Base-by-base conservation (phyloP, 257 asterid genomes). In the Forsythia suspensa region DNA sequence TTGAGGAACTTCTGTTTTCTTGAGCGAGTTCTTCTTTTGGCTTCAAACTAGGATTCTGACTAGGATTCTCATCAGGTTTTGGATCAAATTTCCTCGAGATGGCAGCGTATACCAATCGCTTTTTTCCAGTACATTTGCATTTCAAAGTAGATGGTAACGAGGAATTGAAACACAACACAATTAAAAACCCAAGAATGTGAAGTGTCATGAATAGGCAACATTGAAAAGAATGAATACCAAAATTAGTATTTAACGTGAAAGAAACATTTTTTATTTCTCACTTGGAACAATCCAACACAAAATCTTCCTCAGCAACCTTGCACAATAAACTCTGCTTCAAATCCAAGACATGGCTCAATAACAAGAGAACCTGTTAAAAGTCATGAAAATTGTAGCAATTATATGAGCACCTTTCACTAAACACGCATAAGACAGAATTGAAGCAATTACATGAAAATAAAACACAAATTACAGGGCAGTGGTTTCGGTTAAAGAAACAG, bases 51-150 rank as follows among this genome's bases (percentile, higher is more conserved):
- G 84, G 76, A 75, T 68, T 82, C 15, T 52, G 68, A 48, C 76
- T 74, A 39, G 85, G 79, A 71, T 81, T 81, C 15, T 48, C 16
- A 6, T 87, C 85, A 34, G 84, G 77, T 41, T 80, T 78, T 34
- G 81, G 67, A 63, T 80, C 83, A n/a, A 89, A 71, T 79, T 81
- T 81, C 6, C 66, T 82, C 46, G 85, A 82, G 63, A 76, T 84
- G 79, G 89, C 85, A 40, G 68, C 52, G 84, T 90, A 92, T 29
- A 76, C 70, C 42, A 84, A 77, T 76, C 77, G 84, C n/a, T n/a
- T n/a, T 70, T 82, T 89, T 3, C 20, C 61, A 21, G 63, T 34
- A 79, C 55, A 79, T 77, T 24, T 42, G 41, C 73, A 77, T 59
- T 80, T 82, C 74, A 43, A 6, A 40, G 76, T 73, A 38, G 72